Base-by-base conservation (phyloP, 176 grass and related monocot genomes). In the Bonia amplexicaulis region DNA sequence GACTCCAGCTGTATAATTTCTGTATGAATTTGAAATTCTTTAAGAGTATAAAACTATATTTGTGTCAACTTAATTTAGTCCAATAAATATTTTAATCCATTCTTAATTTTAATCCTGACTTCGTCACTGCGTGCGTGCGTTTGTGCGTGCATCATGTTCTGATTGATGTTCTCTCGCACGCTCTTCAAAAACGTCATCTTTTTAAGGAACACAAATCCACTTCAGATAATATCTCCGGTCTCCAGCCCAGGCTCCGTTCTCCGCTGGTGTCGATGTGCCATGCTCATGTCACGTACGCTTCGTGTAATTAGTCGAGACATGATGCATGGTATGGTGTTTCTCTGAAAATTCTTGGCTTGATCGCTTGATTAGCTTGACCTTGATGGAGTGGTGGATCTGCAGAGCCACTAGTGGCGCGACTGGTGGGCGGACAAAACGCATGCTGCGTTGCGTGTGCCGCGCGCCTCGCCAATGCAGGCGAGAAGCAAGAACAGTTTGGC, bases 401-500 rank as follows among this genome's bases (percentile, higher is more conserved):
- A 48, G 31, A 27, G 12, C 78, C 61, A 6, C 17, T 68, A 14
- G 78, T 15, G 60, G 23, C 78, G 4, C 61, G 78, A 68, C 74
- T 79, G 66, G 41, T 79, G 81, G 52, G 48, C 62, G 79, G 84
- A 22, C 58, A 26, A 6, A 62, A 7, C 2, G 62, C 62, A 16
- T 20, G 64, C 13, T 11, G 6, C 48, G 35, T 71, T 41, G 68
- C 61, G 26, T 62, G 75, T 71, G 63, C 55, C 35, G n/a, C n/a
- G n/a, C n/a, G 12, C 35, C 26, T 46, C 25, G 76, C 41, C 41
- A 42, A 46, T 7, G 59, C 60, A 22, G 14, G 14, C 25, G 9
- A 77, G 54, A 86, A 72, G 88, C 74, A 40, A 66, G 35, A 59
- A 71, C 66, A 78, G 72, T 47, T 66, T 53, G 65, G 78, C 73